Evolutionary conservation across 305 asterid genomes (phyloP).

Genomic region (Fraxinus dipetala): DNA sequence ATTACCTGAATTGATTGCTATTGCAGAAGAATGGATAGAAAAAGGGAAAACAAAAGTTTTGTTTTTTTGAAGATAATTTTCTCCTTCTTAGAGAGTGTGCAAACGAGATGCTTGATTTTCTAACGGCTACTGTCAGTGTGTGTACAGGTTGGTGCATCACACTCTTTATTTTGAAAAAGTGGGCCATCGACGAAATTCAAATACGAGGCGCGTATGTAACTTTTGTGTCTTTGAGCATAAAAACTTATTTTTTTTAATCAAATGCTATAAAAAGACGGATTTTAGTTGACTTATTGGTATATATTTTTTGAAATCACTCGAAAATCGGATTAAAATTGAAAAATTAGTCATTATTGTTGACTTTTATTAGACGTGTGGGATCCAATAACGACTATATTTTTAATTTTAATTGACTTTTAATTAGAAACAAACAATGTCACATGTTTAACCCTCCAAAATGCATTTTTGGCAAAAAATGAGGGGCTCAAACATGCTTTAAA

Average conservation of each 20-base stretch:
- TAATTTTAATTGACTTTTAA: too few relatives aligned
- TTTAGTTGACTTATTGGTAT: not conserved
- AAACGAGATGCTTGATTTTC: conserved; percentile 24
- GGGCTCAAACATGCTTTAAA: too few relatives aligned
- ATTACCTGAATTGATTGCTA: not conserved
- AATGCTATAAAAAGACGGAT: not conserved
- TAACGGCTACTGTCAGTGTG: conserved; percentile 38
- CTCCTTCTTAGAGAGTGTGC: not conserved
- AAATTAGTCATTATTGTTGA: too few relatives aligned
- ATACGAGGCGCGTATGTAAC: conserved; percentile 25
- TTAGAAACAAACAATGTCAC: too few relatives aligned
- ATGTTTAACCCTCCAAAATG: too few relatives aligned
- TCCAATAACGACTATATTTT: too few relatives aligned
- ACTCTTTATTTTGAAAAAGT: conserved; percentile 12
- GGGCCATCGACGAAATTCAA: conserved; percentile 29
- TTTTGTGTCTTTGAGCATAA: not conserved
- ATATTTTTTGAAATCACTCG: not conserved
- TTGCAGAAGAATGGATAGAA: not conserved
- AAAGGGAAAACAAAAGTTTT: conserved; percentile 9
- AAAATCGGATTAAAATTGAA: not conserved
- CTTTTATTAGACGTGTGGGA: too few relatives aligned
- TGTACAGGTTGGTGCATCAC: not conserved
- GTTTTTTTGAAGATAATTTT: not conserved
- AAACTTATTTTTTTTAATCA: not conserved
- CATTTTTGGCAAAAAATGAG: too few relatives aligned